These are phyloP conservation scores for Spergularia bocconei DNA, from an alignment of 148 eudicot species.

Conservation along the genomic window DNA sequence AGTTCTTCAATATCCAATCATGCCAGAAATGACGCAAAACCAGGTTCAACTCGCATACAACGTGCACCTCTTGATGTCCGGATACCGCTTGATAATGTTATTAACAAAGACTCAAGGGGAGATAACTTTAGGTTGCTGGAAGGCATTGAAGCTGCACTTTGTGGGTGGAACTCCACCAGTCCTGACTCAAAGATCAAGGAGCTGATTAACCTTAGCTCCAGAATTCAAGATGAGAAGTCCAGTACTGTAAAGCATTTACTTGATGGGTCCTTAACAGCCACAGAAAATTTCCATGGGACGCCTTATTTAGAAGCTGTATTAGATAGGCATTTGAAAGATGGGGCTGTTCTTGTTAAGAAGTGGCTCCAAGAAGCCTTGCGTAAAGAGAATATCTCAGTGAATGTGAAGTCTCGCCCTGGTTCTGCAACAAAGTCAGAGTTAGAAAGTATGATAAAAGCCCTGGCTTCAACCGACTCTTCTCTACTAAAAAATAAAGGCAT, in stretches of 20 bases:
- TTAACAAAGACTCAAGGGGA: constrained; percentile 33
- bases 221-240: constrained; percentile 37
- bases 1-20: constrained; percentile 32
- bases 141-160: constrained; percentile 61
- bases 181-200: constrained; percentile 46
- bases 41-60: constrained; percentile 34
- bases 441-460: constrained; percentile 59
- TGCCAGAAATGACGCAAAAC: constrained; percentile 44
- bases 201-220: constrained; percentile 43
- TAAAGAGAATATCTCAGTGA: constrained; percentile 60
- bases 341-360: constrained; percentile 71
- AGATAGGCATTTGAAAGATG: constrained; percentile 82
- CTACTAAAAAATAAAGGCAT: constrained; percentile 82
- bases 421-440: constrained; percentile 63
- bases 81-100: constrained; percentile 58
- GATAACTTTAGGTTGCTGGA: constrained; percentile 56
- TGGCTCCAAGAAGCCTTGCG: constrained; percentile 94
- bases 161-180: constrained; percentile 66
- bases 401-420: constrained; percentile 71
- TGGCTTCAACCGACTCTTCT: constrained; percentile 62
- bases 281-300: constrained; percentile 81
- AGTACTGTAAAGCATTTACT: constrained; percentile 35
- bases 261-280: constrained; percentile 70
- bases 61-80: constrained; percentile 78
- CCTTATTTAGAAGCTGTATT: constrained; percentile 78